Evolutionary conservation across 78 protist genomes (phyloP).

Genomic region (Dictyostelium purpureum): DNA sequence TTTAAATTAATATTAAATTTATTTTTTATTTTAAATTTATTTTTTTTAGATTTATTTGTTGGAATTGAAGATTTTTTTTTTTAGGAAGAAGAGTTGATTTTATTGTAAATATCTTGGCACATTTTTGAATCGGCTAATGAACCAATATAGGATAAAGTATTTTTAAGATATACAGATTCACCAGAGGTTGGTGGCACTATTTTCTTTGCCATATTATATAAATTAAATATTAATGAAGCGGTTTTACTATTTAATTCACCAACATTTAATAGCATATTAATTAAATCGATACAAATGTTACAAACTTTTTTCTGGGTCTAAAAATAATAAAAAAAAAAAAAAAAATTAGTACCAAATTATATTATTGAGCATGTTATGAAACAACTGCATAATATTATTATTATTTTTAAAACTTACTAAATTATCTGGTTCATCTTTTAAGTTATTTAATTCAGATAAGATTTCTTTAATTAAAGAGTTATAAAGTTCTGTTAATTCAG

Average conservation of each 20-base stretch:
- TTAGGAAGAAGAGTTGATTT: neutral
- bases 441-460: conserved; percentile 30
- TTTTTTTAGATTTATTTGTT: too few species aligned
- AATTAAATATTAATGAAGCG: conserved; percentile 59
- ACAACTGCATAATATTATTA: neutral
- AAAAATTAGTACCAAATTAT: neutral
- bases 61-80: too few species aligned
- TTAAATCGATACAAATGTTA: conserved; percentile 49
- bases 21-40: too few species aligned
- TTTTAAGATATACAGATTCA: conserved; percentile 42
- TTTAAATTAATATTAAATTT: too few species aligned
- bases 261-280: conserved; percentile 33
- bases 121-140: conserved; percentile 26
- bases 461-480: conserved; percentile 44
- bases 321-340: neutral
- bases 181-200: conserved; percentile 21
- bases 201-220: conserved; percentile 70
- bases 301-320: conserved; percentile 73
- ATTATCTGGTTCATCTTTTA: conserved; percentile 72
- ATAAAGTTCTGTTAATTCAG: conserved; percentile 55
- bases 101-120: conserved; percentile 27
- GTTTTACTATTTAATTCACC: conserved; percentile 63
- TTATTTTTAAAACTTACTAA: conserved; percentile 37
- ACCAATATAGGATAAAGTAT: conserved; percentile 27
- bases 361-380: neutral